Conservation (phyloP, 768 basidiomycete genomes). For the Boletus coccyginus region DNA sequence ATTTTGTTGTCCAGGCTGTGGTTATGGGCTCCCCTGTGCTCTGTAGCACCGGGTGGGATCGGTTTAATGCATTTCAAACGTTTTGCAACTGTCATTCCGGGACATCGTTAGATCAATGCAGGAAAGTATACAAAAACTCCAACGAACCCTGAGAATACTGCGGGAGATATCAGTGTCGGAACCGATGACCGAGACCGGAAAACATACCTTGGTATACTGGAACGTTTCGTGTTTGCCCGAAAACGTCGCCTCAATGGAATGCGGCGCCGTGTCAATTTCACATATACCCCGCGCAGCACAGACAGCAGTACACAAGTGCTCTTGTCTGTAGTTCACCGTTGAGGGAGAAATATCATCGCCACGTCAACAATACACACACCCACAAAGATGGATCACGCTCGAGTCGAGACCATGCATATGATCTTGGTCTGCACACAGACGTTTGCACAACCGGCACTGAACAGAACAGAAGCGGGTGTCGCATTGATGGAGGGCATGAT, state of each 20-base stretch:
- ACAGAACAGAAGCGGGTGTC: conserved; percentile 53
- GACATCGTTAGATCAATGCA: background rate
- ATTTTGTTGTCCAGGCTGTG: conserved; percentile 44
- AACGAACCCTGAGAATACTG: conserved; percentile 54
- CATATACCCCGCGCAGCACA: conserved; percentile 52
- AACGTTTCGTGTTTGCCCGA: conserved; percentile 59
- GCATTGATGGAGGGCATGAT: conserved; percentile 49
- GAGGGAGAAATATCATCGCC: background rate
- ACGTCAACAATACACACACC: conserved; percentile 32
- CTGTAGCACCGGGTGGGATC: conserved; percentile 41
- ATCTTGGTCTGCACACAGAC: conserved; percentile 44
- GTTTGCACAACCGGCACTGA: conserved; percentile 52
- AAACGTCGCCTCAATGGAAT: conserved; percentile 61
- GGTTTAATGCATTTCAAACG: conserved; percentile 47
- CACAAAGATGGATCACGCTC: conserved; percentile 51
- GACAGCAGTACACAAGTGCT: conserved; percentile 43
- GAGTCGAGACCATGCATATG: conserved; percentile 52
- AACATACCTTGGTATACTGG: conserved; percentile 58
- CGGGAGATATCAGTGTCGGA: background rate
- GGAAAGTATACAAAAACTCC: background rate
- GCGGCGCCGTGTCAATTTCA: conserved; percentile 55
- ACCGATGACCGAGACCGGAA: background rate
- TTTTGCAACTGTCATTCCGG: conserved; percentile 39
- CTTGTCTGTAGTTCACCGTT: conserved; percentile 38
- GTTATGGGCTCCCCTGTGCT: conserved; percentile 46